Evolutionary conservation across 768 basidiomycete species (phyloP).

Genomic region (Mycena filopes): DNA sequence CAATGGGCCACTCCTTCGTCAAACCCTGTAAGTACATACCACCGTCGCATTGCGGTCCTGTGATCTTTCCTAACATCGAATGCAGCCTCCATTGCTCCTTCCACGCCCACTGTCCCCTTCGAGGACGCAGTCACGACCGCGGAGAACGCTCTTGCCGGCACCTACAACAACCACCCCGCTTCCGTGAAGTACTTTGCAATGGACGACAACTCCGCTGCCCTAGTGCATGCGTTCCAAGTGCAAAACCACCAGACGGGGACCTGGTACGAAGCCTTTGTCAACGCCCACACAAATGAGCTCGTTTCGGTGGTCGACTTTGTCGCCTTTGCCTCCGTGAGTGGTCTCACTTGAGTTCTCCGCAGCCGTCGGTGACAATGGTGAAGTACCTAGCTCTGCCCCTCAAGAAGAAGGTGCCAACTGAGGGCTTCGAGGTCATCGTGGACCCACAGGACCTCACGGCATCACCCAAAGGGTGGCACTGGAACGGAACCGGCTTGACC

Average conservation of each 20-base stretch:
- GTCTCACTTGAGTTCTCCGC: too few relatives aligned
- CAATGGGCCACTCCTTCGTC: constrained; percentile 35
- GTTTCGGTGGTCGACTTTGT: constrained; percentile 60
- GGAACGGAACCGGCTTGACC: constrained; percentile 34
- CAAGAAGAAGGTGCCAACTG: constrained; percentile 56
- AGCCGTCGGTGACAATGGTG: too few relatives aligned
- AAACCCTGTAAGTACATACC: constrained; percentile 37
- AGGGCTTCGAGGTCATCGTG: constrained; percentile 57
- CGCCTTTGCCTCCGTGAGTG: constrained; percentile 48
- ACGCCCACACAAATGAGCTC: constrained; percentile 54
- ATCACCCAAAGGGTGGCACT: constrained; percentile 58
- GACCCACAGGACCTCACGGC: constrained; percentile 56
- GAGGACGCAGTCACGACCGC: constrained; percentile 45
- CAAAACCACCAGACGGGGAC: constrained; percentile 40
- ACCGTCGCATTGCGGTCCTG: not conserved
- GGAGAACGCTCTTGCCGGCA: constrained; percentile 42
- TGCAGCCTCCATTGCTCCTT: constrained; percentile 30
- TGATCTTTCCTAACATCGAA: too few relatives aligned
- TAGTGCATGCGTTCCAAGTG: constrained; percentile 42
- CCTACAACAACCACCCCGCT: constrained; percentile 41
- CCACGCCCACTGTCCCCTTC: constrained; percentile 42
- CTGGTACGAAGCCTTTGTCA: constrained; percentile 62
- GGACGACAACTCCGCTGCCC: constrained; percentile 42
- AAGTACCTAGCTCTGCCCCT: constrained; percentile 63
- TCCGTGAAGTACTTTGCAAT: constrained; percentile 47